Conservation (phyloP, 495 filamentous ascomycete species). For the Neurospora sp. region DNA sequence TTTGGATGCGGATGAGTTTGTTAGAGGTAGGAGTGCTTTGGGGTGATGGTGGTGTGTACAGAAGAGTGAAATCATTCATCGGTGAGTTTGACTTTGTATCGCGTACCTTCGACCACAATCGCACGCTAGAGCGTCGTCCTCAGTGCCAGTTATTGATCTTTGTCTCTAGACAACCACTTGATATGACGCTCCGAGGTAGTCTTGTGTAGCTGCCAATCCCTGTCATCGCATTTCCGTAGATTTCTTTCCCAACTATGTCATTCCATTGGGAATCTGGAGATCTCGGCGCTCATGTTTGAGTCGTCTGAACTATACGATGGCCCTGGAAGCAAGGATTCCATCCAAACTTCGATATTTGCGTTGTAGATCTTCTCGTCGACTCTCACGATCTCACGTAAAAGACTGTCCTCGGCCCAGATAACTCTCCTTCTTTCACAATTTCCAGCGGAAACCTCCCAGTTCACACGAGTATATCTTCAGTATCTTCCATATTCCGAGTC, state of each 20-base stretch:
- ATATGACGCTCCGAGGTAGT: background rate
- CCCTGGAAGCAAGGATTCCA: background rate
- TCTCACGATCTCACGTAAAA: background rate
- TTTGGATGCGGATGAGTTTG: constrained; percentile 7
- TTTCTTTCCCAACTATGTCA: background rate
- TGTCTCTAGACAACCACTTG: background rate
- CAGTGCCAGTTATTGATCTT: background rate
- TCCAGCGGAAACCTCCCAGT: too few relatives aligned
- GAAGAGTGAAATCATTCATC: background rate
- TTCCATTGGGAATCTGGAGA: background rate
- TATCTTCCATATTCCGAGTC: too few relatives aligned
- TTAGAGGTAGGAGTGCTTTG: background rate
- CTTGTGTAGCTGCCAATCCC: background rate
- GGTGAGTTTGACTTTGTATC: background rate
- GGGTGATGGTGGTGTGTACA: background rate
- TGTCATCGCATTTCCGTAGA: background rate
- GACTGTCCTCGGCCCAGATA: background rate
- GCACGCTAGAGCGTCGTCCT: background rate
- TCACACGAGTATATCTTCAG: too few relatives aligned
- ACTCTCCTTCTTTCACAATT: background rate
- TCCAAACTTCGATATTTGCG: background rate
- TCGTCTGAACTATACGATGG: background rate
- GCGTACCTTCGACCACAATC: too few relatives aligned
- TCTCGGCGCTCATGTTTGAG: background rate
- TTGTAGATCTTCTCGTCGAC: background rate